Percentiles rank a stretch among this genome's conserved stretches.
phyloP scores from a whole-genome alignment of 176 grass and related monocot genomes.

The Chloris gayana region DNA sequence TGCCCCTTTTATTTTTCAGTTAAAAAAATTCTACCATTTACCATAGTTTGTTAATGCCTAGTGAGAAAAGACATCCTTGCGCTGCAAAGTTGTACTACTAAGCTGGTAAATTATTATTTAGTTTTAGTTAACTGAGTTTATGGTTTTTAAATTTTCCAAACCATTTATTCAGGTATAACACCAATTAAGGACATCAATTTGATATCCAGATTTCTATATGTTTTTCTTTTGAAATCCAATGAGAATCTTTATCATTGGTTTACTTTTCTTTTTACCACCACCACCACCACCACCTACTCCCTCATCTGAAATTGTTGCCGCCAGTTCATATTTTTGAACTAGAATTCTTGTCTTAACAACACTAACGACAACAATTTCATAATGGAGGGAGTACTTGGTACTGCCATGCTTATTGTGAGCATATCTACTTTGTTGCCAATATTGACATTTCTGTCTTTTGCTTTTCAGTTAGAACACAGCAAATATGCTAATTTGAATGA shows the following conservation, averaged over 20 bases:
- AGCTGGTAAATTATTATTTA: not conserved
- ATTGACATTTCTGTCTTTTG: conserved; percentile 15
- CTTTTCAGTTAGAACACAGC: conserved; percentile 75
- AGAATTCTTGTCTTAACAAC: too few species aligned
- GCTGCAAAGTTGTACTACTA: not conserved
- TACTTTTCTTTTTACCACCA: not conserved
- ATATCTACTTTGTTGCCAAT: conserved; percentile 15
- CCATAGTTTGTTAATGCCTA: not conserved
- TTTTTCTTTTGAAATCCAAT: not conserved
- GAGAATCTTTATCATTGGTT: not conserved
- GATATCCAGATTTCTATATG: not conserved
- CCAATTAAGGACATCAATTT: not conserved
- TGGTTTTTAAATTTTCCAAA: not conserved
- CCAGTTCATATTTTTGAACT: too few species aligned
- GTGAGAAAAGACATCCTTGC: not conserved
- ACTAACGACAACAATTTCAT: too few species aligned
- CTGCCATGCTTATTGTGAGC: not conserved
- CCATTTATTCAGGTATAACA: not conserved
- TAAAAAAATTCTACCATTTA: not conserved
- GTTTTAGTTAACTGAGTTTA: not conserved
- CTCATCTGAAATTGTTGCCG: too few species aligned
- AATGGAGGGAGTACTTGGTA: too few species aligned
- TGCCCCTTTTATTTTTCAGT: not conserved
- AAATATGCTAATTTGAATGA: conserved; percentile 82
- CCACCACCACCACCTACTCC: too few species aligned